Conservation (phyloP, 352 stramenopile genomes). For the Phytopythium ostracodes region DNA sequence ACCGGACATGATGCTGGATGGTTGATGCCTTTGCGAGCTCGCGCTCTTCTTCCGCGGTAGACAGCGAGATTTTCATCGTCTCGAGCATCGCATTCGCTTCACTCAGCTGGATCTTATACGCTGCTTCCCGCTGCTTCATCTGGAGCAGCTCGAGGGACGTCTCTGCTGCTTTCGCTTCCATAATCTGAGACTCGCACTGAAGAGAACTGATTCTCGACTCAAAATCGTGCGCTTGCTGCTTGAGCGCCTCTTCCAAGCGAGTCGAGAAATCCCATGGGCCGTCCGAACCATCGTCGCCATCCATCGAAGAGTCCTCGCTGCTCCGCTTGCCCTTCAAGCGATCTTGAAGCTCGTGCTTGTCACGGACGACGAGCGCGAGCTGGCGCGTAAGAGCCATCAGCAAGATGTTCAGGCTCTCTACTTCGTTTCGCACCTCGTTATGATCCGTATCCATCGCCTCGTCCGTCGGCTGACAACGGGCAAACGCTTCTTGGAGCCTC, state of each 20-base stretch:
- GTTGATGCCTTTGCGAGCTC: conserved; percentile 14
- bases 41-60: conserved; percentile 24
- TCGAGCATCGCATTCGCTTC: conserved; percentile 29
- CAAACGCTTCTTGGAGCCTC: conserved; percentile 46
- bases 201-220: conserved; percentile 40
- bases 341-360: conserved; percentile 75
- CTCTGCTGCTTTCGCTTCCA: conserved; percentile 43
- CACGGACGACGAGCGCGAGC: conserved; percentile 55
- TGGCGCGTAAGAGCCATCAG: conserved; percentile 58
- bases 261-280: conserved; percentile 22
- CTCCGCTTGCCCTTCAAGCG: conserved; percentile 21
- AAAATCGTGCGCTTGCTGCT: conserved; percentile 36
- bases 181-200: conserved; percentile 19
- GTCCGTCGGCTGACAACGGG: conserved; percentile 15
- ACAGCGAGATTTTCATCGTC: conserved; percentile 17
- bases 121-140: conserved; percentile 56
- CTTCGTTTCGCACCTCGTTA: conserved; percentile 21
- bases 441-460: conserved; percentile 4
- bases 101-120: conserved; percentile 48
- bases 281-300: conserved; percentile 9
- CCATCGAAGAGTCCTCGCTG: conserved; percentile 15
- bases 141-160: conserved; percentile 47
- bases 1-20: conserved; percentile 26
- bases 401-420: conserved; percentile 70
- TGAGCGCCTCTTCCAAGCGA: conserved; percentile 38